Percentiles rank a stretch among this genome's conserved stretches.
Evolutionary conservation across 2,329 filamentous ascomycete genomes (phyloP).

Genomic region (Colletotrichum graminicola): DNA sequence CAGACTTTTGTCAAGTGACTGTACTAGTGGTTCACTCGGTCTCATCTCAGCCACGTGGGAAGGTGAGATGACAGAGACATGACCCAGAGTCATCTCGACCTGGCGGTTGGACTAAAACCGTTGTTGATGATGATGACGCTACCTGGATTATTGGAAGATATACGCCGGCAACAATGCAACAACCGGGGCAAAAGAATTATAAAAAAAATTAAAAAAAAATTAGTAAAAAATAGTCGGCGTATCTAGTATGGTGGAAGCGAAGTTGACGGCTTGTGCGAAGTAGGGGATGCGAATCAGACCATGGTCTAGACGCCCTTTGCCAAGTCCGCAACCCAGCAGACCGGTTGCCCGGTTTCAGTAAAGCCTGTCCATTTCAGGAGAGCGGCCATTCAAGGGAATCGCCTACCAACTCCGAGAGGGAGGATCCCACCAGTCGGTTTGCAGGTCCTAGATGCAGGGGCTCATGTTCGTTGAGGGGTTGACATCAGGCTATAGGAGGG

Average conservation of each 20-base stretch:
- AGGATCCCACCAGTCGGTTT: constrained; percentile 37
- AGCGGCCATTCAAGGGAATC: background rate
- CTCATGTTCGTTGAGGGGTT: constrained; percentile 15
- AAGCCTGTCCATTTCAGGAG: constrained; percentile 3
- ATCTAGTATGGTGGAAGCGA: background rate
- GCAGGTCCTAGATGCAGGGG: constrained; percentile 20
- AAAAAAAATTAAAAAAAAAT: too few relatives aligned
- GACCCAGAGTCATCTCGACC: constrained; percentile 7
- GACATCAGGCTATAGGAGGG: constrained; percentile 33
- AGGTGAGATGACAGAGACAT: constrained; percentile 33
- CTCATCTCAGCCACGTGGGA: constrained; percentile 40
- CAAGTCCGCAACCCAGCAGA: constrained; percentile 34
- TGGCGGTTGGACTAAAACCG: background rate
- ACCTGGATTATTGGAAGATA: constrained; percentile 8
- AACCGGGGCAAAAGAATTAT: constrained; percentile 1
- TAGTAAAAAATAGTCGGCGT: background rate
- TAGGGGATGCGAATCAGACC: constrained; percentile 6
- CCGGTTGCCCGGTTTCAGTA: constrained; percentile 28
- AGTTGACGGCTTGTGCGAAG: constrained; percentile 16
- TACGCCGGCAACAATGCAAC: constrained; percentile 6
- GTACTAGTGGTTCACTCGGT: constrained; percentile 27
- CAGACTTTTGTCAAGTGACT: too few relatives aligned
- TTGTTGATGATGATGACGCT: background rate
- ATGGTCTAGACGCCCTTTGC: constrained; percentile 27
- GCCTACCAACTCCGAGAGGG: constrained; percentile 9